Base-by-base conservation (phyloP, 208 protist genomes). In the Porcisia deanei region DNA sequence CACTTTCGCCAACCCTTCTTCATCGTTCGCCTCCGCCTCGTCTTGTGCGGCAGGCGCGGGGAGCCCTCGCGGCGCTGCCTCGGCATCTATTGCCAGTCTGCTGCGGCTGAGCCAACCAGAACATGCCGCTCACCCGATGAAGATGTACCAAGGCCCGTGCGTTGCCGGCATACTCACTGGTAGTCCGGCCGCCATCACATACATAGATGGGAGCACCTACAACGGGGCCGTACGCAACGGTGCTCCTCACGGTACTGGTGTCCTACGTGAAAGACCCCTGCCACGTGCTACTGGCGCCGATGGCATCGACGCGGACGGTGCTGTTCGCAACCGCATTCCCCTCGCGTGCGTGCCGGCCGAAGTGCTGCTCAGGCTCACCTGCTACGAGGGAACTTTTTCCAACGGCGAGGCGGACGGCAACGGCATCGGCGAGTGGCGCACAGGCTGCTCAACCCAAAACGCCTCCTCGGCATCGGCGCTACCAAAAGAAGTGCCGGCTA, bases 311-410 rank as follows among this genome's bases (percentile, higher is more conserved):
- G 41, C n/a, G 2, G 55, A 55, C 45, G 45, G 43, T n/a, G 63
- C 37, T 49, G 49, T 47, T 58, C 71, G 77, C 30, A 18, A 60
- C 4, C 77, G 73, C 49, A 75, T 79, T 58, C n/a, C 39, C 34
- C 22, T 43, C 12, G 22, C 66, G 18, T 82, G 77, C 52, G 54
- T 82, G 12, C 67, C 77, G 7, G 8, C 45, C 16, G 20, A 30
- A 6, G 58, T 30, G 14, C 45, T 60, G 12, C 77, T 89, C 43
- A 63, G 85, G 6, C 80, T 94, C 39, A 78, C 83, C 53, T 72
- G 75, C 18, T 98, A 97, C 78, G 83, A 93, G 5, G 95, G 95
- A 18, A 79, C 84, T 8, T 97, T 96, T 69, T 72, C 76, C n/a
- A 76, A 75, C 47, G 92, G 91, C 30, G 83, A 87, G 61, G 80